Percentiles rank a stretch among this genome's conserved stretches.
Evolutionary conservation across 441 rosid genomes (phyloP).

Genomic region (Eutrema salsugineum): DNA sequence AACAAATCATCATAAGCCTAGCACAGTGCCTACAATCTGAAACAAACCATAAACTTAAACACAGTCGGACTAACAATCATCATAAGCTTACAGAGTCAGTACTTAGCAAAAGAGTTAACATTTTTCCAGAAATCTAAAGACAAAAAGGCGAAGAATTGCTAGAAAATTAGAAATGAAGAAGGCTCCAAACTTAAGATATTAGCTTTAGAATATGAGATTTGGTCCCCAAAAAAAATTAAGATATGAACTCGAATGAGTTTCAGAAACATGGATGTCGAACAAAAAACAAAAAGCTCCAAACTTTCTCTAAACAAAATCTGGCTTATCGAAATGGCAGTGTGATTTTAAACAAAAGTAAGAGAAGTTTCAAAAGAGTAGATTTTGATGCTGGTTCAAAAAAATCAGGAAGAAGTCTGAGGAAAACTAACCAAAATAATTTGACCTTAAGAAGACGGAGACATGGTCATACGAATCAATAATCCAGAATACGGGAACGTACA

Average conservation of each 20-base stretch:
- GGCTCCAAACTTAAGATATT: not conserved
- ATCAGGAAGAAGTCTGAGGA: not conserved
- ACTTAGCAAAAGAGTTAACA: not conserved
- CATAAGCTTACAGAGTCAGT: not conserved
- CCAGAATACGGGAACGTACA: constrained; percentile 1
- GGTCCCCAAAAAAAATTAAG: not conserved
- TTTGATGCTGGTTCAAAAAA: not conserved
- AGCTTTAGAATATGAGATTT: not conserved
- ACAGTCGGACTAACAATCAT: not conserved
- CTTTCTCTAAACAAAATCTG: not conserved
- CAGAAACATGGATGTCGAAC: no score
- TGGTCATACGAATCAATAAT: constrained; percentile 1
- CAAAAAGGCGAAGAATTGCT: not conserved
- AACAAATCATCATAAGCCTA: not conserved
- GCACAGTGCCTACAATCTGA: constrained; percentile 19
- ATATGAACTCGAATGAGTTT: not conserved
- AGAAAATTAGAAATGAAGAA: not conserved
- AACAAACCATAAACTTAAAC: constrained; percentile 11
- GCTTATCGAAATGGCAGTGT: not conserved
- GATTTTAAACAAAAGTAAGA: not conserved
- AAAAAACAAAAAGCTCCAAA: constrained; percentile 11
- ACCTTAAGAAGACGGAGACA: not conserved
- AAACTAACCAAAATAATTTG: not conserved
- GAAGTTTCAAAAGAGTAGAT: not conserved
- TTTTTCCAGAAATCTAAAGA: not conserved